phyloP scores from a whole-genome alignment of 257 asterid genomes.

The Plectranthus barbatus region DNA sequence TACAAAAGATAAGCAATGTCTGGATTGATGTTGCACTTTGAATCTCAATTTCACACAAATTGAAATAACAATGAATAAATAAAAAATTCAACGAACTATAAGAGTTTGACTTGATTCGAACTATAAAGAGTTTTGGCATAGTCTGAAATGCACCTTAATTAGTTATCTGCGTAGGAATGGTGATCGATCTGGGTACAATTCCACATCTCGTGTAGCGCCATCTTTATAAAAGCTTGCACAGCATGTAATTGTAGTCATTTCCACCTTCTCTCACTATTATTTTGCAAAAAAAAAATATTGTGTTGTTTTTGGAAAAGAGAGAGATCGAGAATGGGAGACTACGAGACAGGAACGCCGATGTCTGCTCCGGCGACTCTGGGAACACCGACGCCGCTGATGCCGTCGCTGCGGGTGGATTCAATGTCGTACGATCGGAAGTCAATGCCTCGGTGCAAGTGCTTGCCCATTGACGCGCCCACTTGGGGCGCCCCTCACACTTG shows the following conservation, averaged over 20 bases:
- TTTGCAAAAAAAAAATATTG: too few species aligned
- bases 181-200: slow-evolving; percentile 33
- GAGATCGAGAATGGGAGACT: slow-evolving; percentile 41
- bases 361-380: slow-evolving; percentile 91
- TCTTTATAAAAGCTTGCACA: slow-evolving; percentile 29
- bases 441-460: slow-evolving; percentile 89
- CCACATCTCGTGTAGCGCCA: slow-evolving; percentile 30
- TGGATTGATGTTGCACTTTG: too few species aligned
- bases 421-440: slow-evolving; percentile 73
- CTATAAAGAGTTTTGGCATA: too few species aligned
- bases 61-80: too few species aligned
- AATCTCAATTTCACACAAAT: too few species aligned
- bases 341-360: slow-evolving; percentile 37
- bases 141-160: neutral
- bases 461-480: slow-evolving; percentile 58
- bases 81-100: too few species aligned
- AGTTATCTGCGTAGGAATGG: neutral
- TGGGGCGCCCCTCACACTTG: slow-evolving; percentile 84
- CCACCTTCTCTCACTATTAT: neutral
- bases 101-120: too few species aligned
- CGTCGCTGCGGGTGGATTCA: slow-evolving; percentile 60
- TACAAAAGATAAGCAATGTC: too few species aligned
- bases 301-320: neutral
- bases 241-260: slow-evolving; percentile 27
- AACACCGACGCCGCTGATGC: slow-evolving; percentile 65